phyloP scores from a whole-genome alignment of 805 yeast species.

The Yarrowia bubula region DNA sequence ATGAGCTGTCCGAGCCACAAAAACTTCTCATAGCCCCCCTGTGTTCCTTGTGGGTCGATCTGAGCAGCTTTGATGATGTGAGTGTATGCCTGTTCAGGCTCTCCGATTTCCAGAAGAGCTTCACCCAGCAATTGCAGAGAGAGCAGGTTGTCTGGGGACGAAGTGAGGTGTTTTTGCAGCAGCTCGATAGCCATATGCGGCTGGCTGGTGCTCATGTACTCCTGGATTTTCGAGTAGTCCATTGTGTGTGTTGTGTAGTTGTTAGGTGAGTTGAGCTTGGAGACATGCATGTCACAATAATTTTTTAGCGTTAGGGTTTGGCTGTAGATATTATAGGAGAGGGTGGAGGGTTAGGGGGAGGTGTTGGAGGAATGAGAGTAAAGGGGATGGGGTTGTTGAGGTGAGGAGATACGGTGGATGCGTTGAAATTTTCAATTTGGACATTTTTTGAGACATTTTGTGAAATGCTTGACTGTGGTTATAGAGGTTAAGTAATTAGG shows the following conservation, averaged over 20 bases:
- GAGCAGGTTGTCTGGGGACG: slow-evolving; percentile 26
- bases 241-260: slow-evolving; percentile 19
- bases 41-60: slow-evolving; percentile 62
- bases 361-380: not conserved
- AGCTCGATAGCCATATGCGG: slow-evolving; percentile 54
- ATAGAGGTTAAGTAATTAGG: too few relatives aligned
- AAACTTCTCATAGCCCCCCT: slow-evolving; percentile 72
- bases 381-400: not conserved
- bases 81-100: slow-evolving; percentile 73
- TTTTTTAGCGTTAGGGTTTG: slow-evolving; percentile 8
- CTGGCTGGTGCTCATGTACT: slow-evolving; percentile 48
- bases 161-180: slow-evolving; percentile 39
- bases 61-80: slow-evolving; percentile 59
- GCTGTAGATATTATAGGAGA: not conserved
- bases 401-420: not conserved
- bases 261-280: not conserved
- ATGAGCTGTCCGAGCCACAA: slow-evolving; percentile 86
- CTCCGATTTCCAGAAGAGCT: slow-evolving; percentile 72
- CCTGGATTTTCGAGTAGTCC: slow-evolving; percentile 42
- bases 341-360: not conserved
- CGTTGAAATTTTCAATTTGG: too few relatives aligned
- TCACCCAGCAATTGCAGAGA: slow-evolving; percentile 57
- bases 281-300: not conserved
- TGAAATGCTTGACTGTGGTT: too few relatives aligned
- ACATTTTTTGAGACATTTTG: too few relatives aligned